A percentile compares a stretch with the other conserved stretches of the same genome.
Conservation (phyloP, 257 asterid species). For the Perilla frutescens region DNA sequence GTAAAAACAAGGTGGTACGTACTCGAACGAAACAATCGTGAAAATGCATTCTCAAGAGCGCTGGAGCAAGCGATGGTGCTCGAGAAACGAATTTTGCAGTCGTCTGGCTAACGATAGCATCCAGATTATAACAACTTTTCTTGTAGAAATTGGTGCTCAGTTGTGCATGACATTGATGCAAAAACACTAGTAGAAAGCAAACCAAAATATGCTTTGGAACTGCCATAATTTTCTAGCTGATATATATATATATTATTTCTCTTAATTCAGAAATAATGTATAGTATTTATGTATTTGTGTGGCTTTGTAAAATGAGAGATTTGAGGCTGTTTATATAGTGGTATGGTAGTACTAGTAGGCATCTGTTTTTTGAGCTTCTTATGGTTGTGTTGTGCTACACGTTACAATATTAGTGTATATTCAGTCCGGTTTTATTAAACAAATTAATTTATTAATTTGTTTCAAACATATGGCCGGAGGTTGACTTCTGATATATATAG, state of each 20-base stretch:
- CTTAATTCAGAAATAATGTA: conserved; percentile 7
- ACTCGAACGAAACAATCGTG: conserved; percentile 80
- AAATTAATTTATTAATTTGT: not conserved
- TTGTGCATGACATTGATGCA: conserved; percentile 35
- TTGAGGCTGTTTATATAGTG: conserved; percentile 30
- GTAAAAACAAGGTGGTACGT: not conserved
- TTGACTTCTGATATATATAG: conserved; percentile 15
- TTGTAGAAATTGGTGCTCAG: conserved; percentile 47
- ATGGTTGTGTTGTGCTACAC: no score
- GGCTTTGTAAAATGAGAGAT: not conserved
- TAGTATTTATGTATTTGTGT: conserved; percentile 14
- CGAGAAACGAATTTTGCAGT: conserved; percentile 39
- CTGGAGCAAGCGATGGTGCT: conserved; percentile 61
- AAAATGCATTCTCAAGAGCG: conserved; percentile 68
- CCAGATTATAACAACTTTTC: conserved; percentile 50
- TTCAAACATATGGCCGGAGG: not conserved
- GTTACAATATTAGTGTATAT: not conserved
- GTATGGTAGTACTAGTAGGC: not conserved
- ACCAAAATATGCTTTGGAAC: conserved; percentile 32
- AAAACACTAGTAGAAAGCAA: conserved; percentile 31
- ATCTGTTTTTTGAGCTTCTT: no score
- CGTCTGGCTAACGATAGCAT: conserved; percentile 40
- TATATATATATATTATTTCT: not conserved
- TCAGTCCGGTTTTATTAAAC: not conserved
- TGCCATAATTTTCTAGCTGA: conserved; percentile 36